These are phyloP conservation scores for Globisporangium rhizosaccharum DNA, from an alignment of 352 stramenopile genomes.

Conservation along the genomic window DNA sequence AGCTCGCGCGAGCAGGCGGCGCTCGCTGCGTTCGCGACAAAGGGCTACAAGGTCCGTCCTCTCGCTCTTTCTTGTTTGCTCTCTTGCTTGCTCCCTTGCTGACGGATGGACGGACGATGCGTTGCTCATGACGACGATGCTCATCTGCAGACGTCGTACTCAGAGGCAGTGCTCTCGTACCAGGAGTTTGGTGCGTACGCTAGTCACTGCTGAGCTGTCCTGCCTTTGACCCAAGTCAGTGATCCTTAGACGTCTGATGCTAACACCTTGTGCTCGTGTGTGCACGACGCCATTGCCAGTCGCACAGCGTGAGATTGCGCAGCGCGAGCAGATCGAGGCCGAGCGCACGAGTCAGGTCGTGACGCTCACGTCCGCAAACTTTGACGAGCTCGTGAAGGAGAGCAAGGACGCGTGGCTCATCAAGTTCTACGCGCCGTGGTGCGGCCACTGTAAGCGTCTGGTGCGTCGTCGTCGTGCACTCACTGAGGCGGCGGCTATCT, in stretches of 20 bases:
- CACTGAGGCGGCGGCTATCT: background rate
- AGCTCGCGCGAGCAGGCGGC: constrained; percentile 46
- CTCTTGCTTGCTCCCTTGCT: too few relatives aligned
- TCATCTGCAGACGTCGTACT: constrained; percentile 25
- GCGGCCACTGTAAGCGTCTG: constrained; percentile 76
- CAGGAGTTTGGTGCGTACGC: constrained; percentile 43
- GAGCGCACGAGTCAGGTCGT: constrained; percentile 50
- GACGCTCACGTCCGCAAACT: constrained; percentile 38
- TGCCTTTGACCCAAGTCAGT: background rate
- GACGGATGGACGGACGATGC: background rate
- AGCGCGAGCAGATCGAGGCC: constrained; percentile 47
- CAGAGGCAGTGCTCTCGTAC: constrained; percentile 50
- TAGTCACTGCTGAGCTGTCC: background rate
- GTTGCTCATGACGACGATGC: too few relatives aligned
- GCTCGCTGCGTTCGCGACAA: constrained; percentile 47
- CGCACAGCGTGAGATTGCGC: constrained; percentile 26
- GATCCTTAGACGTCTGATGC: background rate
- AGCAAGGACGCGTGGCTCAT: constrained; percentile 67
- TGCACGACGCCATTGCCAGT: constrained; percentile 9
- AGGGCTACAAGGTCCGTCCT: constrained; percentile 60
- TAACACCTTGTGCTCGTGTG: background rate
- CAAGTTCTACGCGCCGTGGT: constrained; percentile 83
- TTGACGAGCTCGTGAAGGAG: constrained; percentile 55
- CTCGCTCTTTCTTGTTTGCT: background rate
- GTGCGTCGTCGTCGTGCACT: constrained; percentile 19